Evolutionary conservation across 768 basidiomycete genomes (phyloP).

Genomic region (Phanerochaete sordida): DNA sequence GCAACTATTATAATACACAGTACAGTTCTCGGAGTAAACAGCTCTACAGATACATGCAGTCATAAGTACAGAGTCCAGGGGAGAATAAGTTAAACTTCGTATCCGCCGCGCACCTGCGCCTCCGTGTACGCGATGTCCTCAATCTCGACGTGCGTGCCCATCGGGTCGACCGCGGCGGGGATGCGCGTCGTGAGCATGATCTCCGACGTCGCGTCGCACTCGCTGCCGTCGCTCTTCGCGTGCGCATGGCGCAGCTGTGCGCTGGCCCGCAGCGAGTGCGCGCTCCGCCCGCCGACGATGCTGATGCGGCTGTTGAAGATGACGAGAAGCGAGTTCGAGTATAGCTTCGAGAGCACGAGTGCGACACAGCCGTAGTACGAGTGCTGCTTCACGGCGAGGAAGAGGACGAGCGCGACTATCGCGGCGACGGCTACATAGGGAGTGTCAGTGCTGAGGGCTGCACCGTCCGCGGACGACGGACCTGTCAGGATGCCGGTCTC

Average conservation of each 20-base stretch:
- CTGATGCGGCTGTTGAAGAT: constrained; percentile 1
- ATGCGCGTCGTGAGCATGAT: not conserved
- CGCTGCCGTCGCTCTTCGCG: not conserved
- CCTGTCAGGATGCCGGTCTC: constrained; percentile 6
- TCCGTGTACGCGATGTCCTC: not conserved
- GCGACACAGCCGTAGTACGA: not conserved
- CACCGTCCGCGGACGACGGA: not conserved
- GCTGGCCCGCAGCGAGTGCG: not conserved
- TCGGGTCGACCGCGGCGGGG: not conserved
- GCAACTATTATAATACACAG: too few species aligned
- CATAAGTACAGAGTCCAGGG: too few species aligned
- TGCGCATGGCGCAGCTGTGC: not conserved
- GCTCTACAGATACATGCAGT: too few species aligned
- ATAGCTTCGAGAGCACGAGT: constrained; percentile 2
- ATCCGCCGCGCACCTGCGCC: not conserved
- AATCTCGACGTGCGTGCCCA: not conserved
- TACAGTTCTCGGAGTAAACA: too few species aligned
- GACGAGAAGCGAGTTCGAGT: constrained; percentile 3
- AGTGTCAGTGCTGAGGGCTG: not conserved
- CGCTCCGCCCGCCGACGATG: not conserved
- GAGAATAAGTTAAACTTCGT: not conserved
- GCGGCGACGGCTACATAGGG: not conserved
- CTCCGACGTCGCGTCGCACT: not conserved
- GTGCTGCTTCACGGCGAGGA: not conserved
- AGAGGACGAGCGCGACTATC: not conserved